A percentile compares a stretch with the other conserved stretches of the same genome.
phyloP scores from a whole-genome alignment of 805 yeast species.

The Blastobotrys terrestris region DNA sequence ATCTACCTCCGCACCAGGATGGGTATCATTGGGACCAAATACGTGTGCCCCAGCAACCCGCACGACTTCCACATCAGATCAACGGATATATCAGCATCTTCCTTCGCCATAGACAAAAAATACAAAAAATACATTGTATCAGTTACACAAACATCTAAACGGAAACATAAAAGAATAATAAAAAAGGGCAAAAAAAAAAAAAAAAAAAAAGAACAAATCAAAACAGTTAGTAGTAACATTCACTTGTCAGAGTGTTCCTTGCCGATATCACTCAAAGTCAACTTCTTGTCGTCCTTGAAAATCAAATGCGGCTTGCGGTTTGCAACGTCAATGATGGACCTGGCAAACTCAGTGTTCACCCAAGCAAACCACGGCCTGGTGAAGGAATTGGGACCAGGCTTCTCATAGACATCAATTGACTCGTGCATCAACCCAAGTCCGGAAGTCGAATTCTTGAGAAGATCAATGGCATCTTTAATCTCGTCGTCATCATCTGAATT shows the following conservation, averaged over 20 bases:
- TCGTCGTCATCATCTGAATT: conserved; percentile 67
- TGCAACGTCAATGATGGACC: conserved; percentile 68
- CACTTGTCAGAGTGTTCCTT: neutral
- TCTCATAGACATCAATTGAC: conserved; percentile 55
- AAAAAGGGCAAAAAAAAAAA: no score
- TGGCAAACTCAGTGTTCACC: conserved; percentile 86
- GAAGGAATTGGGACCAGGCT: conserved; percentile 29
- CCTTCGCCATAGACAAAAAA: no score
- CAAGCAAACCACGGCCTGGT: conserved; percentile 88
- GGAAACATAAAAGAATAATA: no score
- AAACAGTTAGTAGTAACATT: no score
- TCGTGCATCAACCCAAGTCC: conserved; percentile 79
- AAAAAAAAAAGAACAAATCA: no score
- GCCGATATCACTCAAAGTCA: neutral
- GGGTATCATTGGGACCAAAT: no score
- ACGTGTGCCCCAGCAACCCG: no score
- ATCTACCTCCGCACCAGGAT: no score
- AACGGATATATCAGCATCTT: no score
- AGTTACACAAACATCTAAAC: no score
- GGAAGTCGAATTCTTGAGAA: conserved; percentile 54
- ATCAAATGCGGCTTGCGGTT: conserved; percentile 63
- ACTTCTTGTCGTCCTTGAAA: conserved; percentile 28
- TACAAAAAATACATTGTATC: no score
- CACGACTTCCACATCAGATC: no score
- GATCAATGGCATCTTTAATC: conserved; percentile 42